Conservation (phyloP, 2,329 filamentous ascomycete genomes). For the Diaporthe sp. region DNA sequence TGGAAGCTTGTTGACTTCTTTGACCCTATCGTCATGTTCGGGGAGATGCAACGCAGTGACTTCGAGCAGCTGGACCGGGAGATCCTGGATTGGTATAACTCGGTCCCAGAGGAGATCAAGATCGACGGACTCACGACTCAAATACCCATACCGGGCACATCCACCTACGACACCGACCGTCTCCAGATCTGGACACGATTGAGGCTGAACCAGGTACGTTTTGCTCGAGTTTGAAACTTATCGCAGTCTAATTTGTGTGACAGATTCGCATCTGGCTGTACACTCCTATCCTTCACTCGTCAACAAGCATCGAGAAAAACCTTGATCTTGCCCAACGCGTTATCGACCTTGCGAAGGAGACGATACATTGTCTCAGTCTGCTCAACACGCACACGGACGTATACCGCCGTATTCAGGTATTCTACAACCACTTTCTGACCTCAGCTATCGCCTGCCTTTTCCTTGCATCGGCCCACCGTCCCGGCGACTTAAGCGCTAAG, state of each 20-base stretch:
- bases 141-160: constrained; percentile 62
- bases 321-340: constrained; percentile 77
- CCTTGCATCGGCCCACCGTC: constrained; percentile 79
- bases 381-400: constrained; percentile 79
- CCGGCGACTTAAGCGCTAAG: constrained; percentile 73
- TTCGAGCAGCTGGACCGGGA: constrained; percentile 86
- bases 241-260: constrained; percentile 10
- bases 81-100: constrained; percentile 87
- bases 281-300: constrained; percentile 86
- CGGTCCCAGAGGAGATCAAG: constrained; percentile 71
- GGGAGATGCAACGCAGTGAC: constrained; percentile 76
- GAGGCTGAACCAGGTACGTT: constrained; percentile 77
- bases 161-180: constrained; percentile 75
- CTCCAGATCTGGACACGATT: constrained; percentile 87
- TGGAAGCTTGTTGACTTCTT: constrained; percentile 83
- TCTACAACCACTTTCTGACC: constrained; percentile 84
- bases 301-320: constrained; percentile 84
- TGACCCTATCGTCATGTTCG: constrained; percentile 67
- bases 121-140: constrained; percentile 69
- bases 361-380: constrained; percentile 75
- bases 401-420: constrained; percentile 77
- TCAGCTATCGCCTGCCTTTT: constrained; percentile 81
- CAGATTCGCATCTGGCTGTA: constrained; percentile 87
- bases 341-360: constrained; percentile 81
- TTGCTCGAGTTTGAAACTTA: background rate